Evolutionary conservation across 2,329 filamentous ascomycete genomes (phyloP), one percentile per base, ranked within the genome.

Genomic region (Diplocarpon mali): DNA sequence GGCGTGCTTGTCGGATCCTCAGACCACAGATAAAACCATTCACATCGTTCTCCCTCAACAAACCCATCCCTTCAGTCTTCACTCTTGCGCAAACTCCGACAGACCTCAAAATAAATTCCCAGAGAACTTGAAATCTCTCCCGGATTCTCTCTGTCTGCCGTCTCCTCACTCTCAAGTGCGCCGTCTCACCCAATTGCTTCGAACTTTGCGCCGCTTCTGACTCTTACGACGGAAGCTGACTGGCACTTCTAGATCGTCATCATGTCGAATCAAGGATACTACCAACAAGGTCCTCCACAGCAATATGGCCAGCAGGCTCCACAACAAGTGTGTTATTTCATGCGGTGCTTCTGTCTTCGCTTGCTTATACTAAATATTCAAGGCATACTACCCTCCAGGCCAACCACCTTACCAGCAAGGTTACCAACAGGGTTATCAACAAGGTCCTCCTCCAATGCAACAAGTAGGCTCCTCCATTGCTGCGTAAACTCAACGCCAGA

Each of bases 191-290:
- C 16, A 29, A 35, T 27, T 35, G 31, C 16, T 16, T 16, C 20
- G n/a, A 32, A 12, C 3, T 14, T 32, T 32, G 30, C 30, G 30
- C 11, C 5, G 29, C 30, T 35, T 9, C 31, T 27, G 5, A 11
- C 28, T 16, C 27, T 42, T 27, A n/a, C 17, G 29, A 17, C 16
- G 28, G 20, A 34, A 42, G 34, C 44, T 49, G 44, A 51, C 43
- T 29, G 24, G 17, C 16, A 10, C 29, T 37, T 16, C 2, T 34
- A 49, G 36, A 38, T 30, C 30, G 31, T 44, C 44, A 47, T 38
- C 13, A 47, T 47, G 45, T 48, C 54, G 64, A 67, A 59, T 63
- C 15, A 69, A 69, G 54, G 62, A 57, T 45, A 66, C 60, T 50
- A 65, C 58, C 46, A 45, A 28, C 42, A 45, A 35, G 45, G 45